These are phyloP conservation scores for Papiliotrema terrestris DNA, from an alignment of 1,284 basidiomycete genomes.

Conservation along the genomic window DNA sequence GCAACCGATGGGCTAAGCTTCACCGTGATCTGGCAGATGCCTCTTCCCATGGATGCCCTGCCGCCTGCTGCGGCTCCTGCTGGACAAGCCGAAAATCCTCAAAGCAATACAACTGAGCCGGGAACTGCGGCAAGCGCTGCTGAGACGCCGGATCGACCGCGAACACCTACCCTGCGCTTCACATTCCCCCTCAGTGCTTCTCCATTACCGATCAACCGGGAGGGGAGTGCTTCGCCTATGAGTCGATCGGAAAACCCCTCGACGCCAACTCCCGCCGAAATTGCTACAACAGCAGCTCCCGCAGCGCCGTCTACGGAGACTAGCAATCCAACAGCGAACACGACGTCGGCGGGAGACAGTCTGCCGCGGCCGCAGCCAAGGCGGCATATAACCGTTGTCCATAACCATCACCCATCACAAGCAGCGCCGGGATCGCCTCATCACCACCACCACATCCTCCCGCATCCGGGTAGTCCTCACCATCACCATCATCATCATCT, in stretches of 20 bases:
- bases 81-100: not conserved
- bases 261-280: too few relatives aligned
- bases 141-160: not conserved
- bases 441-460: not conserved
- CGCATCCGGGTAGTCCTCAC: not conserved
- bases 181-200: slow-evolving; percentile 16
- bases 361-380: not conserved
- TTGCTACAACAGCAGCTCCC: too few relatives aligned
- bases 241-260: not conserved
- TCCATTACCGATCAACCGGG: slow-evolving; percentile 19
- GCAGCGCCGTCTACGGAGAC: too few relatives aligned
- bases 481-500: slow-evolving; percentile 7
- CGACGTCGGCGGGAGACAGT: too few relatives aligned
- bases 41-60: not conserved
- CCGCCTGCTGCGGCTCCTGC: not conserved
- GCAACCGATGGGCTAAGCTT: not conserved
- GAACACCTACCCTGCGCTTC: slow-evolving; percentile 9
- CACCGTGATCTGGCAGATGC: not conserved
- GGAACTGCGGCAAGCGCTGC: not conserved
- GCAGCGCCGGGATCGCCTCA: slow-evolving; percentile 5
- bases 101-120: not conserved
- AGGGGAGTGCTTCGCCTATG: not conserved
- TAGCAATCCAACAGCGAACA: too few relatives aligned
- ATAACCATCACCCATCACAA: not conserved
- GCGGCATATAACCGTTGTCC: not conserved